A percentile compares a stretch with the other conserved stretches of the same genome.
These are phyloP conservation scores for Agaricus subrufescens DNA, from an alignment of 768 basidiomycete genomes.

Conservation along the genomic window DNA sequence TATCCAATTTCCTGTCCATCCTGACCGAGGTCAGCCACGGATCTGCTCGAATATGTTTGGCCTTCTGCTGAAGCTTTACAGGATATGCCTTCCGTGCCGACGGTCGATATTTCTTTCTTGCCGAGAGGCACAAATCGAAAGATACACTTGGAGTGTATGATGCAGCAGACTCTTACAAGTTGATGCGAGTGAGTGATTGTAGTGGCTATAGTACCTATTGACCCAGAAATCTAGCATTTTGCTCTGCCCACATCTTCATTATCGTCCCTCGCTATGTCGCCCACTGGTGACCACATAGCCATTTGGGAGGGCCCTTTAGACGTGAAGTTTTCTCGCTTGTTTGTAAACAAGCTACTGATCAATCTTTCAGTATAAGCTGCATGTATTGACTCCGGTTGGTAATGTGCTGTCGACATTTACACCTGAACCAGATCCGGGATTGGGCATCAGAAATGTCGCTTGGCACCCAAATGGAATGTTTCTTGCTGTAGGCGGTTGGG, in stretches of 20 bases:
- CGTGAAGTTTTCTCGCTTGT: slow-evolving; percentile 33
- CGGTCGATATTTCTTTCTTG: slow-evolving; percentile 79
- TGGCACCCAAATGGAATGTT: slow-evolving; percentile 90
- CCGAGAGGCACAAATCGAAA: slow-evolving; percentile 86
- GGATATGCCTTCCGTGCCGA: slow-evolving; percentile 78
- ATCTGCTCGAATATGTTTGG: no score
- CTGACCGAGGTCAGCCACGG: slow-evolving; percentile 58
- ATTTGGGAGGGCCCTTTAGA: slow-evolving; percentile 86
- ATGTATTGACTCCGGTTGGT: slow-evolving; percentile 65
- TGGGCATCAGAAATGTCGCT: slow-evolving; percentile 71
- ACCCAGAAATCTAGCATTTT: slow-evolving; percentile 58
- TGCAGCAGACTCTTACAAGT: slow-evolving; percentile 57
- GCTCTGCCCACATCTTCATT: slow-evolving; percentile 71
- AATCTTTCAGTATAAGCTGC: slow-evolving; percentile 62
- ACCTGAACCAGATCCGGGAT: slow-evolving; percentile 73
- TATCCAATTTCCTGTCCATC: slow-evolving; percentile 82
- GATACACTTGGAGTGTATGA: slow-evolving; percentile 88
- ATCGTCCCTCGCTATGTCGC: slow-evolving; percentile 69
- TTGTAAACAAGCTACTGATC: slow-evolving; percentile 3
- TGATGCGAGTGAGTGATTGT: slow-evolving; percentile 55
- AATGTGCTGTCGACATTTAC: slow-evolving; percentile 60
- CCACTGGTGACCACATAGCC: slow-evolving; percentile 69
- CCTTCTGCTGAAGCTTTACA: slow-evolving; percentile 20
- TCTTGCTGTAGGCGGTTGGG: slow-evolving; percentile 81
- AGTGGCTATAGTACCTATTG: background rate